These are phyloP conservation scores for Boletellus ananiceps DNA, from an alignment of 768 basidiomycete species.

Conservation along the genomic window DNA sequence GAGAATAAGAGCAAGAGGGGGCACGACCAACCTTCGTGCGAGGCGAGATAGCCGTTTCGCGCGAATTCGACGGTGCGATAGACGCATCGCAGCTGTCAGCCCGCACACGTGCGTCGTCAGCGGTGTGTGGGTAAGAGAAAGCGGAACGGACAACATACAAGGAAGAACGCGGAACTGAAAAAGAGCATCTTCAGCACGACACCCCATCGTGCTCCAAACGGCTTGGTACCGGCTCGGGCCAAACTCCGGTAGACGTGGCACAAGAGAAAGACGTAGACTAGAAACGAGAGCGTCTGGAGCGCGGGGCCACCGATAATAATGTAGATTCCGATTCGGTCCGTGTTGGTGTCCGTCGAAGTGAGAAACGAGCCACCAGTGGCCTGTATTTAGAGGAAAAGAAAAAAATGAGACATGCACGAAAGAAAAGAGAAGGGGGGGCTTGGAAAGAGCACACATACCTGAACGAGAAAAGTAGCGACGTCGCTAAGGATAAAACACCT, in stretches of 20 bases:
- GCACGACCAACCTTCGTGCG: constrained; percentile 21
- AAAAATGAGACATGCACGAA: neutral
- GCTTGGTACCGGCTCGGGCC: constrained; percentile 2
- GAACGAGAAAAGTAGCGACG: constrained; percentile 24
- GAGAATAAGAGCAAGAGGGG: neutral
- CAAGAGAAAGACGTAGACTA: constrained; percentile 17
- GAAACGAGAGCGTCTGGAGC: constrained; percentile 25
- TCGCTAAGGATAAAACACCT: constrained; percentile 27
- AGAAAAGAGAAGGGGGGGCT: neutral
- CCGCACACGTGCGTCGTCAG: neutral
- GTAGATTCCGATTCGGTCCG: constrained; percentile 5
- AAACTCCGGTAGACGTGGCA: constrained; percentile 10
- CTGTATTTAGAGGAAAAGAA: constrained; percentile 6
- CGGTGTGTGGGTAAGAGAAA: neutral
- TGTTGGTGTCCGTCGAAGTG: constrained; percentile 4
- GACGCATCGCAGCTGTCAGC: constrained; percentile 22
- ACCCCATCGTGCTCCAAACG: constrained; percentile 16
- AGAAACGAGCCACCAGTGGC: constrained; percentile 21
- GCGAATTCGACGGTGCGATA: constrained; percentile 27
- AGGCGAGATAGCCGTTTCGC: constrained; percentile 13
- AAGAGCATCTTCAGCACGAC: constrained; percentile 16
- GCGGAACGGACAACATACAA: constrained; percentile 16
- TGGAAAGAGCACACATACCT: constrained; percentile 9
- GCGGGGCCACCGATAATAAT: constrained; percentile 26
- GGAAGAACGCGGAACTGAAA: constrained; percentile 23